Evolutionary conservation across 371 early-diverging fungal genomes (phyloP).

Genomic region (Dinochytrium kinnereticum): DNA sequence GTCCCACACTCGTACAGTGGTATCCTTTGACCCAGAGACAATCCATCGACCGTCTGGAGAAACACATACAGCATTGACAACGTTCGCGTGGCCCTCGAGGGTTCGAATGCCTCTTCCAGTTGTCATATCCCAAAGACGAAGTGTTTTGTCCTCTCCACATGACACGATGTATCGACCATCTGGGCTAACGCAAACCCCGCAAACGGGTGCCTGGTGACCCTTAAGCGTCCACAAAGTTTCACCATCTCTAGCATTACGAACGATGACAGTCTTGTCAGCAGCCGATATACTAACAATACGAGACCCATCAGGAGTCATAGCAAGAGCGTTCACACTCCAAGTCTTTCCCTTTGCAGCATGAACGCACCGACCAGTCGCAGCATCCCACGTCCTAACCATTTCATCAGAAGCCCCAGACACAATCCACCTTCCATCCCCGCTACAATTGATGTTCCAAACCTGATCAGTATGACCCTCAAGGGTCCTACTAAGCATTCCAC

Average conservation of each 20-base stretch:
- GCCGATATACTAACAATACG: conserved; percentile 85
- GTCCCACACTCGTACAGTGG: conserved; percentile 85
- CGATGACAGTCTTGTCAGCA: conserved; percentile 40
- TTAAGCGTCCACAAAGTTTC: conserved; percentile 51
- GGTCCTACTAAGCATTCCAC: conserved; percentile 63
- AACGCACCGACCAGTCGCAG: conserved; percentile 26
- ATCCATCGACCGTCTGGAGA: conserved; percentile 75
- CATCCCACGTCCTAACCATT: conserved; percentile 29
- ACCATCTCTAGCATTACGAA: conserved; percentile 70
- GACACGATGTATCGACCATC: conserved; percentile 19
- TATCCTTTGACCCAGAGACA: conserved; percentile 85
- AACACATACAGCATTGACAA: conserved; percentile 52
- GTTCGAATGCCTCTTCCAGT: conserved; percentile 32
- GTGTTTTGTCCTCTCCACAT: conserved; percentile 27
- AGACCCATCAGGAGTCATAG: conserved; percentile 85
- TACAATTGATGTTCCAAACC: conserved; percentile 88
- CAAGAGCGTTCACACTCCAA: conserved; percentile 66
- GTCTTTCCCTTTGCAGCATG: conserved; percentile 23
- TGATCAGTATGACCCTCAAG: conserved; percentile 90
- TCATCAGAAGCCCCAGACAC: conserved; percentile 90
- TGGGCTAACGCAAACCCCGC: conserved; percentile 61
- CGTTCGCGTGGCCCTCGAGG: conserved; percentile 70
- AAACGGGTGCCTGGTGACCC: conserved; percentile 71
- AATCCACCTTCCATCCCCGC: conserved; percentile 84
- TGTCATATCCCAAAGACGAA: conserved; percentile 40